A percentile compares a stretch with the other conserved stretches of the same genome.
phyloP scores from a whole-genome alignment of 1,139 yeast genomes.

The Saccharomycopsis phalli region DNA sequence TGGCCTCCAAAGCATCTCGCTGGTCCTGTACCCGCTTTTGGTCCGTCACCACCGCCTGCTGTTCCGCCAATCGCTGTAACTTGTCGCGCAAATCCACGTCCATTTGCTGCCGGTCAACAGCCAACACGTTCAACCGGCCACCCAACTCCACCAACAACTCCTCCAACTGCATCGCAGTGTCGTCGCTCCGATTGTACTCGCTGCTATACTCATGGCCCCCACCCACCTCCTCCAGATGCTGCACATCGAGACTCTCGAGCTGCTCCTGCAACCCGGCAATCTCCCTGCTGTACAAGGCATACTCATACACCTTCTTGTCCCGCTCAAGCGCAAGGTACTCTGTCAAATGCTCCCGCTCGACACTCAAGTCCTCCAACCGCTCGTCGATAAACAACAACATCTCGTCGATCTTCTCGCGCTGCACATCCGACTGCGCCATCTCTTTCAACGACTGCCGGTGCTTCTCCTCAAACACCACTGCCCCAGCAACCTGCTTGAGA shows the following conservation, averaged over 20 bases:
- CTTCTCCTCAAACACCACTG: conserved; percentile 79
- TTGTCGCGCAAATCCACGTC: conserved; percentile 39
- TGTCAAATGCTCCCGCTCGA: conserved; percentile 70
- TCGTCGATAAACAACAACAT: conserved; percentile 62
- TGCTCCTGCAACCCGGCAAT: conserved; percentile 50
- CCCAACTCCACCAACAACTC: conserved; percentile 25
- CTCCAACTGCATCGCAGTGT: conserved; percentile 34
- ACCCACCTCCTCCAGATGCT: conserved; percentile 43
- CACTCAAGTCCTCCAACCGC: conserved; percentile 67
- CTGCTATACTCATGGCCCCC: conserved; percentile 33
- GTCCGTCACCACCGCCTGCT: conserved; percentile 27
- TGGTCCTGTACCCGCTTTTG: conserved; percentile 26
- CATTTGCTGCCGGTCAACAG: conserved; percentile 44
- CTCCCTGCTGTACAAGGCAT: conserved; percentile 71
- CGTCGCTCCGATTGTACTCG: conserved; percentile 42
- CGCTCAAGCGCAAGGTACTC: conserved; percentile 61
- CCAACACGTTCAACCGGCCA: conserved; percentile 35
- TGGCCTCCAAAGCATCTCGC: conserved; percentile 23
- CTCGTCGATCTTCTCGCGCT: conserved; percentile 67
- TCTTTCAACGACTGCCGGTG: conserved; percentile 72
- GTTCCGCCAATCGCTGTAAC: conserved; percentile 32
- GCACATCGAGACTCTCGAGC: conserved; percentile 54
- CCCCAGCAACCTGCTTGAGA: conserved; percentile 92
- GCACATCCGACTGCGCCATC: conserved; percentile 63
- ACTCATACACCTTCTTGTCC: conserved; percentile 64